Conservation (phyloP, 441 rosid genomes). For the Adansonia gregorii region DNA sequence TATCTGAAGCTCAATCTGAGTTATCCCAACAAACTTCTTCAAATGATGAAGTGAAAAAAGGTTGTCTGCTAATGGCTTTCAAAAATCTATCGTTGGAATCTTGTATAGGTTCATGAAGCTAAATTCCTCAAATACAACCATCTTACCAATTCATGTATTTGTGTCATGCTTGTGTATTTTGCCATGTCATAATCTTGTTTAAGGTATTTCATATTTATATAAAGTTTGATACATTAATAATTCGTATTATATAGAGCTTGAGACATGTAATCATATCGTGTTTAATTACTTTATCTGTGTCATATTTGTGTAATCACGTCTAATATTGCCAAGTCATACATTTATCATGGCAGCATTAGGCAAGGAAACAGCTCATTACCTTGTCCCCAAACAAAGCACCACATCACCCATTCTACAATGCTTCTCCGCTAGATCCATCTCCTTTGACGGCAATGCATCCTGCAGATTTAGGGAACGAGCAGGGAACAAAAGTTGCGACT, state of each 20-base stretch:
- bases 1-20: neutral
- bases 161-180: too few relatives aligned
- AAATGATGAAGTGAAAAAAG: neutral
- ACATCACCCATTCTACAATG: constrained; percentile 90
- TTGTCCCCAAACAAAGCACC: constrained; percentile 91
- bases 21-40: constrained; percentile 1
- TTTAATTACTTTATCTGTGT: too few relatives aligned
- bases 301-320: too few relatives aligned
- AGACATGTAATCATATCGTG: too few relatives aligned
- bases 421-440: constrained; percentile 84
- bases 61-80: neutral
- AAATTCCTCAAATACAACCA: neutral
- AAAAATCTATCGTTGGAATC: constrained; percentile 8
- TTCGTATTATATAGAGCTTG: too few relatives aligned
- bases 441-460: constrained; percentile 62
- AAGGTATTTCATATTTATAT: too few relatives aligned
- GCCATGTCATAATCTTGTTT: too few relatives aligned
- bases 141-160: neutral
- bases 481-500: neutral
- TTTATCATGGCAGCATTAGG: neutral
- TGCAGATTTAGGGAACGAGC: constrained; percentile 33
- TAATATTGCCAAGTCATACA: too few relatives aligned
- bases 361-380: constrained; percentile 46
- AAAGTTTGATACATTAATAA: too few relatives aligned
- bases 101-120: neutral